phyloP scores from a whole-genome alignment of 805 yeast genomes.

The Candida gorgasii region DNA sequence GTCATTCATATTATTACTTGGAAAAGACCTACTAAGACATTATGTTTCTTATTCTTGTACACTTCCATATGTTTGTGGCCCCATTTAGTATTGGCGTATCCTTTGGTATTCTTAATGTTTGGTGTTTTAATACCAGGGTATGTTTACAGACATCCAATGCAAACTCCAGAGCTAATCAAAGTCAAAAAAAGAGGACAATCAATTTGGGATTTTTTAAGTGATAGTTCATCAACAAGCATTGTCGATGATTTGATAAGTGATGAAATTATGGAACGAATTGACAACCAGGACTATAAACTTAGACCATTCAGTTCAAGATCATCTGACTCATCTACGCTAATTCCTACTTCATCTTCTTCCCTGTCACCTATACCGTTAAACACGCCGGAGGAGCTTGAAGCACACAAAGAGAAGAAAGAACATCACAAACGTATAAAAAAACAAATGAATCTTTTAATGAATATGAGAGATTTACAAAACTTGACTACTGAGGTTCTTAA shows the following conservation, averaged over 20 bases:
- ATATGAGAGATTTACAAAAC: slow-evolving; percentile 74
- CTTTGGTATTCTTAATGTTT: slow-evolving; percentile 54
- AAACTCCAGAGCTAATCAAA: slow-evolving; percentile 43
- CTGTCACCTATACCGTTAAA: slow-evolving; percentile 9
- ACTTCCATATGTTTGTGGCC: slow-evolving; percentile 75
- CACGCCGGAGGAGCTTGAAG: slow-evolving; percentile 15
- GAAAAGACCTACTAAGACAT: slow-evolving; percentile 72
- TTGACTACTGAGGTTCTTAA: slow-evolving; percentile 56
- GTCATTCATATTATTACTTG: slow-evolving; percentile 65
- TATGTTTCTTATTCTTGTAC: slow-evolving; percentile 57
- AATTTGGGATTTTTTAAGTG: slow-evolving; percentile 42
- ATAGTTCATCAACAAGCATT: slow-evolving; percentile 32
- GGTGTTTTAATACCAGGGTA: slow-evolving; percentile 73
- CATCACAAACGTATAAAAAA: slow-evolving; percentile 24
- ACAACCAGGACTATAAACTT: slow-evolving; percentile 11
- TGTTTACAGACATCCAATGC: slow-evolving; percentile 63
- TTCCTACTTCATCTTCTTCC: slow-evolving; percentile 10
- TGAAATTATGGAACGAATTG: slow-evolving; percentile 15
- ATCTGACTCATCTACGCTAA: slow-evolving; percentile 18
- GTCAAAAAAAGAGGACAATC: slow-evolving; percentile 56
- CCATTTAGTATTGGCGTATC: slow-evolving; percentile 61
- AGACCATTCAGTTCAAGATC: slow-evolving; percentile 16
- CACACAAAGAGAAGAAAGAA: slow-evolving; percentile 17
- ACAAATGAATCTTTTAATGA: slow-evolving; percentile 50
- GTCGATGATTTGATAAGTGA: slow-evolving; percentile 32